Evolutionary conservation across 352 stramenopile genomes (phyloP), one percentile per base, ranked within the genome.

Genomic region (Pythium diclinum): DNA sequence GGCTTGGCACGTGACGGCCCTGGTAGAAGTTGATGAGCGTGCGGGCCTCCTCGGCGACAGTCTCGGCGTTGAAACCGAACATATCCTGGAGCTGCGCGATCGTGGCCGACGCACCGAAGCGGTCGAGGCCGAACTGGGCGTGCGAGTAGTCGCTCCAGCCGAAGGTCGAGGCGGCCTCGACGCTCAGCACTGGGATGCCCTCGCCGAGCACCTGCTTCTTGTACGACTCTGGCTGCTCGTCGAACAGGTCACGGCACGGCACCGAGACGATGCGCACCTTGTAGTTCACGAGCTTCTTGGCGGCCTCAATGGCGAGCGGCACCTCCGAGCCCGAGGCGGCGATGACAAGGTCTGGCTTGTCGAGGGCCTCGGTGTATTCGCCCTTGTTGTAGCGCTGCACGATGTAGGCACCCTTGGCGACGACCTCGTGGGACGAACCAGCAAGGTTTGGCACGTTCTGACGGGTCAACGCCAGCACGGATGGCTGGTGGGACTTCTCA

Each of bases 221-320:
- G 83, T 99, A 99, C 65, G 95, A 87, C 56, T 92, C 70, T 47
- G 86, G 79, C 85, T 99, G 96, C 73, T 97, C 73, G 63, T 99
- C 95, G 74, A 99, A 99, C 23, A 99, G 59, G 78, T 99, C 96
- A 73, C 92, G 92, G 79, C 95, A 99, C 48, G 96, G 97, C 87
- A 99, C 97, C 64, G 92, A 98, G 10, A 99, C 97, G 30, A 99
- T 89, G 67, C 94, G 90, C 33, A 97, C 95, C 57, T 91, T 85
- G 71, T 85, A 78, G 64, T 68, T 72, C 56, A 76, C 78, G 40
- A 98, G 74, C 47, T 91, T 73, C 80, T 98, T 96, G 46, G 96
- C 97, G 11, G 96, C 97, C 49, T 98, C 85, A n/a, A 99, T 77
- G 54, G 89, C 97, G 33, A 98, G 86, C 46, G 80, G 83, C 59